phyloP scores from a whole-genome alignment of 805 yeast species.

The Pichia ethanolica region DNA sequence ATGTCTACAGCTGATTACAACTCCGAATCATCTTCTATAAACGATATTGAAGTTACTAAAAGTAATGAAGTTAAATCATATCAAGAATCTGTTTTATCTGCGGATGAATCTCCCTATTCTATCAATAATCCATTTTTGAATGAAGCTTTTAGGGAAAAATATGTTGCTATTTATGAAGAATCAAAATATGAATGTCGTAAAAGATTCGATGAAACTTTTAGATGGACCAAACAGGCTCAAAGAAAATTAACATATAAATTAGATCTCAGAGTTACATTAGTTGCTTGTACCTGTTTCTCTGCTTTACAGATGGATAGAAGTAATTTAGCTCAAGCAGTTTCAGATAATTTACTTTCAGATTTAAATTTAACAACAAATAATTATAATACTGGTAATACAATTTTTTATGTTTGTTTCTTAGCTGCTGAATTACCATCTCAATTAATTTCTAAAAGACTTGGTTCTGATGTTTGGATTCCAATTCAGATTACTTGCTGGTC shows the following conservation, averaged over 20 bases:
- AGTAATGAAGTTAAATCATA: not conserved
- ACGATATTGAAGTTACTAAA: not conserved
- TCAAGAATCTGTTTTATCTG: not conserved
- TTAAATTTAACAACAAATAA: conserved; percentile 47
- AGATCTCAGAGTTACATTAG: conserved; percentile 47
- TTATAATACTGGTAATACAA: conserved; percentile 52
- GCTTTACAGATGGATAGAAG: conserved; percentile 54
- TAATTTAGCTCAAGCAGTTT: conserved; percentile 45
- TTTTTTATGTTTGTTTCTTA: conserved; percentile 45
- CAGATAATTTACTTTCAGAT: conserved; percentile 50
- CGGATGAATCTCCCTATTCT: conserved; percentile 9
- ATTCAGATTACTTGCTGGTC: conserved; percentile 52
- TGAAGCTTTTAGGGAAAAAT: conserved; percentile 40
- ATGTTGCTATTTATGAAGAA: conserved; percentile 37
- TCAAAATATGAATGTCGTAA: conserved; percentile 48
- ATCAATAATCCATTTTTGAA: conserved; percentile 33
- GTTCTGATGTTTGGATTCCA: conserved; percentile 59
- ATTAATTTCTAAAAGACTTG: conserved; percentile 53
- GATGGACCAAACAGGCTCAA: conserved; percentile 51
- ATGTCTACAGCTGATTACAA: not conserved
- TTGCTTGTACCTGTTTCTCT: conserved; percentile 54
- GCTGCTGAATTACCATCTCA: conserved; percentile 60
- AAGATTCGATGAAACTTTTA: conserved; percentile 49
- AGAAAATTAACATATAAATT: conserved; percentile 39
- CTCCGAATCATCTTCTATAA: not conserved